Percentiles rank a stretch among this genome's conserved stretches.
phyloP scores from a whole-genome alignment of 1,284 basidiomycete species.

The Retiboletus fuscus region DNA sequence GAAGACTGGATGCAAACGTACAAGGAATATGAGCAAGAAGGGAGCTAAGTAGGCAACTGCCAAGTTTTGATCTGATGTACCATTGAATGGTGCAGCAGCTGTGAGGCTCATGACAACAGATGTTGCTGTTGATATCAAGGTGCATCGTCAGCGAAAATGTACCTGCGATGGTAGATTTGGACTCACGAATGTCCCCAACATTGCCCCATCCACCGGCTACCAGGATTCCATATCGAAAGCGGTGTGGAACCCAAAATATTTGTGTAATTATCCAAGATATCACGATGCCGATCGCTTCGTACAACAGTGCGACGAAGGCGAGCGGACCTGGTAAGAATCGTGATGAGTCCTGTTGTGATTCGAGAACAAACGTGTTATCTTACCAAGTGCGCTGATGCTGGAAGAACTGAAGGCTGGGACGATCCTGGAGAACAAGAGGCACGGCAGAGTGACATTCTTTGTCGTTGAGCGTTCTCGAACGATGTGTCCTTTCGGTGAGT shows the following conservation, averaged over 20 bases:
- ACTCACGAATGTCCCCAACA: constrained; percentile 75
- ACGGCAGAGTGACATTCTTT: constrained; percentile 76
- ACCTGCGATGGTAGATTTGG: background rate
- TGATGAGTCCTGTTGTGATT: constrained; percentile 7
- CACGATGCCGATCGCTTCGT: constrained; percentile 63
- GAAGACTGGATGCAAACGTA: constrained; percentile 40
- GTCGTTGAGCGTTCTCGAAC: background rate
- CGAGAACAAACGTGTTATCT: constrained; percentile 21
- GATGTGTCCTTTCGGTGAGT: background rate
- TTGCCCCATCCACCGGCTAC: constrained; percentile 76
- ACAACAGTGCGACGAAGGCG: constrained; percentile 64
- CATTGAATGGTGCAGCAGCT: constrained; percentile 64
- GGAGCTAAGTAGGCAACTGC: constrained; percentile 71
- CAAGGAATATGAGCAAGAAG: constrained; percentile 59
- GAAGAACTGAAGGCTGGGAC: constrained; percentile 76
- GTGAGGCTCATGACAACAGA: constrained; percentile 70
- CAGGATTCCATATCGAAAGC: constrained; percentile 77
- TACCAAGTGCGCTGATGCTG: constrained; percentile 74
- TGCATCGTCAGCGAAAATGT: background rate
- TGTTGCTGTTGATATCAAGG: constrained; percentile 59
- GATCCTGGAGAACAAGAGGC: constrained; percentile 82
- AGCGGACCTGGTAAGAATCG: constrained; percentile 61
- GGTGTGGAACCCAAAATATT: constrained; percentile 82
- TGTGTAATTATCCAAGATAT: constrained; percentile 70
- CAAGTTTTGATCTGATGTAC: constrained; percentile 62